These are phyloP conservation scores for Rehmannia glutinosa DNA, from an alignment of 257 asterid genomes.

Conservation along the genomic window DNA sequence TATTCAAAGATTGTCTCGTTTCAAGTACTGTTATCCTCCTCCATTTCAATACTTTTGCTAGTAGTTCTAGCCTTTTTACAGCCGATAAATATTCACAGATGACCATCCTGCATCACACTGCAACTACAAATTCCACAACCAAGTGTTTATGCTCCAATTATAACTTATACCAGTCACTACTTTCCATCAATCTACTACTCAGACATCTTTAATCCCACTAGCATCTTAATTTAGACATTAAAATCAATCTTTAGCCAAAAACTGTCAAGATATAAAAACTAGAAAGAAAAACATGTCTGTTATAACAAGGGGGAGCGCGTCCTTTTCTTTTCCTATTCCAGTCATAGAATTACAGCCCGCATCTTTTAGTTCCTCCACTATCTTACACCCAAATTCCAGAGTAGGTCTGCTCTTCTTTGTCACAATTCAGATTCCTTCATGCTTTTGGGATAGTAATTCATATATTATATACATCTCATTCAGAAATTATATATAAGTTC, in stretches of 20 bases:
- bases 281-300: not conserved
- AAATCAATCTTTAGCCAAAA: too few relatives aligned
- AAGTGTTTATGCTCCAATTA: not conserved
- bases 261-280: too few relatives aligned
- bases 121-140: too few relatives aligned
- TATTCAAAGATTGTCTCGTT: too few relatives aligned
- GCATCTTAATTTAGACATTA: too few relatives aligned
- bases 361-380: not conserved
- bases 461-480: not conserved
- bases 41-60: too few relatives aligned
- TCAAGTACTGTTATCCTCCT: too few relatives aligned
- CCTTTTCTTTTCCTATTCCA: not conserved
- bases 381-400: not conserved
- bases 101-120: not conserved
- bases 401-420: not conserved
- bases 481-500: not conserved
- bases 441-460: not conserved
- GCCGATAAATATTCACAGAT: not conserved
- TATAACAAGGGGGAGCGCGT: not conserved
- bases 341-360: not conserved
- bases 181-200: not conserved
- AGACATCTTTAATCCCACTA: not conserved
- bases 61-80: too few relatives aligned
- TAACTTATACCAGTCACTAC: not conserved
- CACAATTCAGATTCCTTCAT: not conserved